Evolutionary conservation across 139 green algal genomes (phyloP), one percentile per base, ranked within the genome.

Genomic region (Edaphochlamys debaryana): DNA sequence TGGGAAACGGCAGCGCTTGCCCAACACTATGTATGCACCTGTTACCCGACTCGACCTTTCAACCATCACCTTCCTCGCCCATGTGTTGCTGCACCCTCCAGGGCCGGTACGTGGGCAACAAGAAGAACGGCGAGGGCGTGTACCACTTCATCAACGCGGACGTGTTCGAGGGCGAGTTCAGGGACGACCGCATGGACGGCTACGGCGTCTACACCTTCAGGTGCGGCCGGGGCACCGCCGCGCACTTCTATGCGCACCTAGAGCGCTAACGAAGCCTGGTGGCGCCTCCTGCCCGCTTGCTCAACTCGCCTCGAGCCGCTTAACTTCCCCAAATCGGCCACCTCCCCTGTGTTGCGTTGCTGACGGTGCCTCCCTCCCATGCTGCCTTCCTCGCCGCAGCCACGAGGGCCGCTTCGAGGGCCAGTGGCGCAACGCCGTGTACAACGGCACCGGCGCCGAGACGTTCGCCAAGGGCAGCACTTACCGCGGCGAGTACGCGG

Each of bases 111-210:
- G 40, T 79, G n/a, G 52, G 79, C 36, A 69, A 67, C 36, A 87
- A 92, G 69, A 95, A 95, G 86, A 88, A 90, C 29, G 91, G 92
- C 37, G 86, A 95, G 63, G 92, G 92, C 42, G 83, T 87, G 48
- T 95, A 95, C 86, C 79, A 75, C 56, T 95, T 95, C 82, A 83
- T 88, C 37, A 94, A 93, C 70, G 87, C 54, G 0, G 92, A 95
- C 74, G 88, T 94, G 69, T 95, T 92, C 70, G 92, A 94, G 80
- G 92, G 92, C 3, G 87, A 93, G 70, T 95, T 95, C 79, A 72
- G 62, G n/a, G 85, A 92, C 34, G 92, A 95, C 82, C 83, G 88
- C 45, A 95, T 95, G 91, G 88, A 90, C 37, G 92, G 92, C 7
- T 23, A 75, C 68, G 92, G 92, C 25, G 87, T 95, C 34, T 95